These are phyloP conservation scores for Mycena pura DNA, from an alignment of 768 basidiomycete species.

Conservation along the genomic window DNA sequence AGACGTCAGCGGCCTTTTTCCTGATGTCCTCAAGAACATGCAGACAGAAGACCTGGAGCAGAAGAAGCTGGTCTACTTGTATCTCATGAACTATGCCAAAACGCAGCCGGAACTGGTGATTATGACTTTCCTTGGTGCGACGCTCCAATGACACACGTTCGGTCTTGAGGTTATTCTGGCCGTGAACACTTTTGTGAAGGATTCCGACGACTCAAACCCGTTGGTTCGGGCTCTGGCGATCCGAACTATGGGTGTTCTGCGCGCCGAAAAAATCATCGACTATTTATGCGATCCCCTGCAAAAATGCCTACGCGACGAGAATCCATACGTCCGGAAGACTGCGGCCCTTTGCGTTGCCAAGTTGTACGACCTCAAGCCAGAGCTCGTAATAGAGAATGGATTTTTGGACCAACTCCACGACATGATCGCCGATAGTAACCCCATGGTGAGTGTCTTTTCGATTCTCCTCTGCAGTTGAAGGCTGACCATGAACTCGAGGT, in stretches of 20 bases:
- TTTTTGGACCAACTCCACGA: conserved; percentile 89
- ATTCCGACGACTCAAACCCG: conserved; percentile 95
- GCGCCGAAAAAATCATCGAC: conserved; percentile 98
- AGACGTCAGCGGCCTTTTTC: conserved; percentile 95
- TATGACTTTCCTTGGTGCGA: too few relatives aligned
- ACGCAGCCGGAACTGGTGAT: conserved; percentile 90
- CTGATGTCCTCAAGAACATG: conserved; percentile 98
- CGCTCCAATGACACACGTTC: too few relatives aligned
- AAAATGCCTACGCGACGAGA: conserved; percentile 92
- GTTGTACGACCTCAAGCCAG: conserved; percentile 95
- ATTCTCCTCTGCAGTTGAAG: too few relatives aligned
- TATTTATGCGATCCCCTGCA: conserved; percentile 95
- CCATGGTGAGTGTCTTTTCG: conserved; percentile 76
- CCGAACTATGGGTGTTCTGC: conserved; percentile 95
- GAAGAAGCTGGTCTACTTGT: conserved; percentile 99
- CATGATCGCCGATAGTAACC: conserved; percentile 95
- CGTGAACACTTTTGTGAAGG: conserved; percentile 98
- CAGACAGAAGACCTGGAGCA: conserved; percentile 99
- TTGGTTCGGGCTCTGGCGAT: conserved; percentile 96
- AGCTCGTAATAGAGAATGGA: conserved; percentile 92
- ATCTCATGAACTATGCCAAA: conserved; percentile 99
- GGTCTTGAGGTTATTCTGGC: conserved; percentile 94
- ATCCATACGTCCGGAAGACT: conserved; percentile 98
- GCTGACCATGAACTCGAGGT: conserved; percentile 59
- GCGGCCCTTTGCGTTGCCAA: conserved; percentile 98